Percentiles rank a stretch among this genome's conserved stretches.
Evolutionary conservation across 345 rosid genomes (phyloP).

Genomic region (Stellera chamaejasme): DNA sequence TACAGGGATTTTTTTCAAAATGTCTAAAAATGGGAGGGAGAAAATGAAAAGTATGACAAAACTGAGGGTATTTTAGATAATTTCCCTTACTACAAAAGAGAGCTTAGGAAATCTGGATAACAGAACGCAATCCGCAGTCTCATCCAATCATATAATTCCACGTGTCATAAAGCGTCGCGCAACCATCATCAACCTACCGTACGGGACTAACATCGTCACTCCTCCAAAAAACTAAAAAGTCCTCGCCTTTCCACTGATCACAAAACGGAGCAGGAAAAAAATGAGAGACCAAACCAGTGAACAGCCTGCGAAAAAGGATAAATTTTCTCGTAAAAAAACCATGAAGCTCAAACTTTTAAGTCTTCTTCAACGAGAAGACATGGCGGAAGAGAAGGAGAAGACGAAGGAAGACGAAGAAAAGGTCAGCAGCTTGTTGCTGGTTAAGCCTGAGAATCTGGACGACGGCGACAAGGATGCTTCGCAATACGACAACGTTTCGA

Average conservation of each 20-base stretch:
- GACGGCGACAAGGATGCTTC: slow-evolving; percentile 11
- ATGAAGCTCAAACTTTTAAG: slow-evolving; percentile 67
- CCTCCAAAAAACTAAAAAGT: not conserved
- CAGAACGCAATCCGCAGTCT: slow-evolving; percentile 30
- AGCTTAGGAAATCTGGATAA: slow-evolving; percentile 43
- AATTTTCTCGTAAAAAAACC: slow-evolving; percentile 40
- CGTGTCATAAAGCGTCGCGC: slow-evolving; percentile 25
- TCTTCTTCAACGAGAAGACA: slow-evolving; percentile 22
- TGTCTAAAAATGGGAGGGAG: no score
- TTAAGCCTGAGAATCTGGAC: slow-evolving; percentile 27
- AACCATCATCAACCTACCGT: slow-evolving; percentile 13
- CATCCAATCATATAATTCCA: slow-evolving; percentile 29
- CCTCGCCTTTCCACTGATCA: not conserved
- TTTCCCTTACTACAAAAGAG: no score
- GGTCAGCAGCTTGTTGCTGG: slow-evolving; percentile 33
- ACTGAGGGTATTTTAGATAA: no score
- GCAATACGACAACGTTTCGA: slow-evolving; percentile 42
- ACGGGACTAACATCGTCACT: not conserved
- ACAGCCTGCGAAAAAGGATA: slow-evolving; percentile 11
- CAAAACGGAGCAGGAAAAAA: slow-evolving; percentile 9
- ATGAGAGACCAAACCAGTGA: slow-evolving; percentile 15
- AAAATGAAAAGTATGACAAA: no score
- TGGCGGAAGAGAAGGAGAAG: not conserved
- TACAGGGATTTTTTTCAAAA: no score
- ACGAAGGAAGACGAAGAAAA: slow-evolving; percentile 16